Evolutionary conservation across 768 basidiomycete species (phyloP).

Genomic region (Agaricus subrufescens): DNA sequence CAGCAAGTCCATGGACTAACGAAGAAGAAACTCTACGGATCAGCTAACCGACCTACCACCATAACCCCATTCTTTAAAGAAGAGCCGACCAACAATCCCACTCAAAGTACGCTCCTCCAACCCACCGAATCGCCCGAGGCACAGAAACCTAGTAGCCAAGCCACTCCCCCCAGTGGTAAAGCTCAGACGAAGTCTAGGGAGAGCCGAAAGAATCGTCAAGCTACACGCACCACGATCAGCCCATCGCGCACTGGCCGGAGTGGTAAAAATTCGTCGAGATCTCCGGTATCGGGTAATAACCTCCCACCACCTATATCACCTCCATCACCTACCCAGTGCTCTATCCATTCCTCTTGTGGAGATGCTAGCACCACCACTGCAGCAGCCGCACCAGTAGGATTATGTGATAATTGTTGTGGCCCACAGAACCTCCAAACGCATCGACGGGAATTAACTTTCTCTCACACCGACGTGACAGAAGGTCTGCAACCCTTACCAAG

Average conservation of each 20-base stretch:
- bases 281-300: background rate
- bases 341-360: background rate
- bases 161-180: background rate
- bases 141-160: constrained; percentile 7
- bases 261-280: background rate
- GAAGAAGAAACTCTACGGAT: constrained; percentile 62
- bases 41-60: constrained; percentile 30
- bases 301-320: background rate
- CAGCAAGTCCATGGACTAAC: constrained; percentile 67
- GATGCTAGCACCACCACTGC: background rate
- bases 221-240: background rate
- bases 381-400: background rate
- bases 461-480: no score
- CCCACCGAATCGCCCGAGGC: constrained; percentile 22
- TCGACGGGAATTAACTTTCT: no score
- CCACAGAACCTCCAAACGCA: no score
- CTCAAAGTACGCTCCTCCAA: constrained; percentile 21
- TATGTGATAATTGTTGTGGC: background rate
- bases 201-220: background rate
- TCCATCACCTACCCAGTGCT: background rate
- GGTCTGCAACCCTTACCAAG: no score
- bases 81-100: constrained; percentile 29
- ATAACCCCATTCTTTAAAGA: constrained; percentile 52
- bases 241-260: background rate
- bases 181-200: constrained; percentile 1